Evolutionary conservation across 306 rosid species (phyloP).

Genomic region (Neltuma alba): DNA sequence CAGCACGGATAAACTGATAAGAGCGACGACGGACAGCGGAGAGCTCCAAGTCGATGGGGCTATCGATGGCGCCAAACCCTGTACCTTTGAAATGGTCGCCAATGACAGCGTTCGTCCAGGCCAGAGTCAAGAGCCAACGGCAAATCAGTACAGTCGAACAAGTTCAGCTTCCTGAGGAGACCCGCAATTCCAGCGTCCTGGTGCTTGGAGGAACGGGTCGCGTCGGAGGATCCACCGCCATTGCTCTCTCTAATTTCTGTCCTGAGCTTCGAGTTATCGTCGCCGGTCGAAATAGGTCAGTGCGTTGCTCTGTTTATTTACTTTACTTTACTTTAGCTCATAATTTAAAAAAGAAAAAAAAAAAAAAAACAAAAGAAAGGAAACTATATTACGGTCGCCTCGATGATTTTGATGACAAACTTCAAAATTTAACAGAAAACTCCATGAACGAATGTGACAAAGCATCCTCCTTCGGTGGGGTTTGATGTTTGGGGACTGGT

Average conservation of each 20-base stretch:
- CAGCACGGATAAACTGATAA: not conserved
- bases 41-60: not conserved
- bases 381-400: not conserved
- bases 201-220: slow-evolving; percentile 96
- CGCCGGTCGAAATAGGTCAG: slow-evolving; percentile 84
- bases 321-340: not conserved
- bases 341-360: no score
- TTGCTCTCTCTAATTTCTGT: slow-evolving; percentile 72
- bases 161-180: slow-evolving; percentile 59
- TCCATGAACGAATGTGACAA: not conserved
- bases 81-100: slow-evolving; percentile 38
- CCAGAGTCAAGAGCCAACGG: not conserved
- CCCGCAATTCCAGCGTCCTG: slow-evolving; percentile 64
- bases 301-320: not conserved
- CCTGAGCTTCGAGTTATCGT: slow-evolving; percentile 67
- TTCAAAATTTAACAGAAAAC: not conserved
- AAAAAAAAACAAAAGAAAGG: not conserved
- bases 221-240: slow-evolving; percentile 92
- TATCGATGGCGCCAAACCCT: slow-evolving; percentile 47
- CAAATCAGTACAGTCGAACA: slow-evolving; percentile 5
- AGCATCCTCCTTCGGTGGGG: not conserved
- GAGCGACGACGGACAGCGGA: not conserved
- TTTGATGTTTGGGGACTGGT: not conserved
- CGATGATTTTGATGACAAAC: not conserved
- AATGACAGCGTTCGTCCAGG: not conserved